phyloP scores from a whole-genome alignment of 176 grass and related monocot genomes.

The Ensete glaucum region DNA sequence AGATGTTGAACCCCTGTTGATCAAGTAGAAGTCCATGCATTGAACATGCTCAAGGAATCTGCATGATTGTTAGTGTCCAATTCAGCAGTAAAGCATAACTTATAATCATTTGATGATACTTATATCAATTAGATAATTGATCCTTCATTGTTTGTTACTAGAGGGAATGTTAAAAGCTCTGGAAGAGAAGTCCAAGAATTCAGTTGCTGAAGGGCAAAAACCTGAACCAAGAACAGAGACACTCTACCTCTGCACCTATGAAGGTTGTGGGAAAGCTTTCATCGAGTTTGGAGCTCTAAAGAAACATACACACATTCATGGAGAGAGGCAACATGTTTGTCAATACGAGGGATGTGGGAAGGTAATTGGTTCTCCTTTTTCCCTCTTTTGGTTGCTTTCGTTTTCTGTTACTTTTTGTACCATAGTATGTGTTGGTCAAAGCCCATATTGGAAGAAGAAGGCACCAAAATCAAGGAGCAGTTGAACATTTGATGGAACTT shows the following conservation, averaged over 20 bases:
- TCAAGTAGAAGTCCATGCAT: too few relatives aligned
- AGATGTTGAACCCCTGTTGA: too few relatives aligned
- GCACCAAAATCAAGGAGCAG: too few relatives aligned
- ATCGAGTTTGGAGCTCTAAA: slow-evolving; percentile 47
- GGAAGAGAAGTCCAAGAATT: slow-evolving; percentile 25
- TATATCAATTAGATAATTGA: neutral
- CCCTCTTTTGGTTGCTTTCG: neutral
- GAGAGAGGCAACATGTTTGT: slow-evolving; percentile 59
- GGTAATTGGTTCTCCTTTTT: slow-evolving; percentile 23
- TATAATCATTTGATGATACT: neutral
- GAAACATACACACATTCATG: slow-evolving; percentile 64
- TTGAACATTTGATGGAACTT: too few relatives aligned
- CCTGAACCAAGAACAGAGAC: slow-evolving; percentile 54
- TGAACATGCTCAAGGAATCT: too few relatives aligned
- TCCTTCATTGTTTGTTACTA: slow-evolving; percentile 12
- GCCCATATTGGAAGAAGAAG: neutral
- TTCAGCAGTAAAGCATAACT: neutral
- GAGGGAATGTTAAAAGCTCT: slow-evolving; percentile 41
- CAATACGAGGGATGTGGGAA: slow-evolving; percentile 65
- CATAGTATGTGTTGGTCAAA: neutral
- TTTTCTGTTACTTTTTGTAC: neutral
- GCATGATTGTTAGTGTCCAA: neutral
- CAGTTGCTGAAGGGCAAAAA: slow-evolving; percentile 34
- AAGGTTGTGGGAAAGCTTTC: slow-evolving; percentile 65
- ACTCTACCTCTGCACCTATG: slow-evolving; percentile 81